Conservation (phyloP, 305 asterid genomes). For the Solanum hybrid region DNA sequence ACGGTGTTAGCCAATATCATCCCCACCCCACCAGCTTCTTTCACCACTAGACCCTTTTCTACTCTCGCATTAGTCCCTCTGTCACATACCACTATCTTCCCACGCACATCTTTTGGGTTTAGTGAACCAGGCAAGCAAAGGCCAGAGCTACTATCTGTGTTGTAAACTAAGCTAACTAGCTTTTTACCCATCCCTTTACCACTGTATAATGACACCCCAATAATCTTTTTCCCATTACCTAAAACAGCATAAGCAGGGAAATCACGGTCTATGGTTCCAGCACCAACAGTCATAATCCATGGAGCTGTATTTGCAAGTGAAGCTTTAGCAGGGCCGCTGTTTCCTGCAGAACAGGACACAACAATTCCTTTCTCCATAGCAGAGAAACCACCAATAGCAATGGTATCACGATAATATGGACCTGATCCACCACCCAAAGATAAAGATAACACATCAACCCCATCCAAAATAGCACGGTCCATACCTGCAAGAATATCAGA, state of each 20-base stretch:
- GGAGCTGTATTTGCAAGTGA: conserved; percentile 70
- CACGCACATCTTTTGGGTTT: conserved; percentile 19
- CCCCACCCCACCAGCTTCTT: conserved; percentile 39
- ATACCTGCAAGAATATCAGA: conserved; percentile 79
- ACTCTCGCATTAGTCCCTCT: conserved; percentile 38
- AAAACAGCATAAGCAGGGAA: conserved; percentile 58
- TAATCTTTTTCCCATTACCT: conserved; percentile 38
- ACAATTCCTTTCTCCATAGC: conserved; percentile 73
- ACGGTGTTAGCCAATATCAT: conserved; percentile 47
- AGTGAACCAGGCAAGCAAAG: conserved; percentile 36
- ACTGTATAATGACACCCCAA: conserved; percentile 44
- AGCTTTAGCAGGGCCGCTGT: conserved; percentile 54
- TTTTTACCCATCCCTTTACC: conserved; percentile 29
- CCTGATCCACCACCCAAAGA: conserved; percentile 80
- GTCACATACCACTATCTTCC: conserved; percentile 40
- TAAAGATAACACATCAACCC: conserved; percentile 73
- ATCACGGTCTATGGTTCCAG: conserved; percentile 73
- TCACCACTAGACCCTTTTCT: conserved; percentile 40
- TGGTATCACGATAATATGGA: conserved; percentile 53
- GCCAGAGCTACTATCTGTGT: conserved; percentile 11
- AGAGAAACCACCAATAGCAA: conserved; percentile 73
- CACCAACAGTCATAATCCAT: conserved; percentile 88
- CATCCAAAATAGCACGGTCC: conserved; percentile 68
- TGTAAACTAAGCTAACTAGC: conserved; percentile 19
- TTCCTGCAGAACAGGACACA: conserved; percentile 88